These are phyloP conservation scores for Kuraishia cidri DNA, from an alignment of 805 yeast genomes.

Conservation along the genomic window DNA sequence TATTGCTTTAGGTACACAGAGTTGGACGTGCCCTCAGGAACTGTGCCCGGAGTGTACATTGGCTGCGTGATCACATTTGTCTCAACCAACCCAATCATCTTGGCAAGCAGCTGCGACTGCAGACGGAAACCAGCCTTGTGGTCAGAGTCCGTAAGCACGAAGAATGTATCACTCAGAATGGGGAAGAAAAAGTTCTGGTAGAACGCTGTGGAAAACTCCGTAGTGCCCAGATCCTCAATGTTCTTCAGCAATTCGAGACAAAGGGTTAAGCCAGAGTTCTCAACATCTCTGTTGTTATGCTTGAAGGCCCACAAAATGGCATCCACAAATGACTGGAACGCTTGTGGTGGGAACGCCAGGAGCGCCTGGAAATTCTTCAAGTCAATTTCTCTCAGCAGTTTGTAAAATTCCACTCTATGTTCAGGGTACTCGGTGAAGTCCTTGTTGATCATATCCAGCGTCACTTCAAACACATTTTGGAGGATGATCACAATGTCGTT, in stretches of 20 bases:
- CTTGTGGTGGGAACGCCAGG: slow-evolving; percentile 81
- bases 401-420: slow-evolving; percentile 94
- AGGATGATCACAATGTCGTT: slow-evolving; percentile 82
- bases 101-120: slow-evolving; percentile 79
- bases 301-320: slow-evolving; percentile 98
- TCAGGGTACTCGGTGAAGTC: slow-evolving; percentile 97
- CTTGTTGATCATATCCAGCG: slow-evolving; percentile 90
- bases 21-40: slow-evolving; percentile 80
- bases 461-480: slow-evolving; percentile 89
- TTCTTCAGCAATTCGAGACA: slow-evolving; percentile 79
- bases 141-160: slow-evolving; percentile 91
- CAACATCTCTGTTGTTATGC: slow-evolving; percentile 96
- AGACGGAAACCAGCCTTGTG: slow-evolving; percentile 93
- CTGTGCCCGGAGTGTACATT: slow-evolving; percentile 70
- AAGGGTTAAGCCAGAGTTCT: slow-evolving; percentile 79
- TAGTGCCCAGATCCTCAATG: slow-evolving; percentile 67
- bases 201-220: slow-evolving; percentile 74
- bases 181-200: slow-evolving; percentile 84
- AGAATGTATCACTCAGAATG: slow-evolving; percentile 85
- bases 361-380: slow-evolving; percentile 79
- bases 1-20: slow-evolving; percentile 71
- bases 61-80: slow-evolving; percentile 69
- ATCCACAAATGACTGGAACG: slow-evolving; percentile 84
- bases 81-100: slow-evolving; percentile 75
- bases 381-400: slow-evolving; percentile 80